Percentiles rank a stretch among this genome's conserved stretches.
Conservation (phyloP, 306 rosid genomes). For the Begonia loranthoides region DNA sequence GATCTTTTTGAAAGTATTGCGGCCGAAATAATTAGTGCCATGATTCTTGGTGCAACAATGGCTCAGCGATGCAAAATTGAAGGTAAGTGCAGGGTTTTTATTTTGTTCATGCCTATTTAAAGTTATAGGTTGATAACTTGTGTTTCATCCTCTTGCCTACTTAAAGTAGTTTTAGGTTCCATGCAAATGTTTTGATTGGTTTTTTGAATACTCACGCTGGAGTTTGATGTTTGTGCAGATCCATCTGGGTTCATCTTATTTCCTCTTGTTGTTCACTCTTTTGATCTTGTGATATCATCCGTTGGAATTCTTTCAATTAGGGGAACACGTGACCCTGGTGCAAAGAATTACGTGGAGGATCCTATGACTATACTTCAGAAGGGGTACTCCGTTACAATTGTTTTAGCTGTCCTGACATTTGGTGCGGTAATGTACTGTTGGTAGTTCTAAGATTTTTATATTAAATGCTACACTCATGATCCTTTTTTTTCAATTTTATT, state of each 20-base stretch:
- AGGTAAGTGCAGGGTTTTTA: no score
- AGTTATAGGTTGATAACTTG: no score
- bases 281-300: slow-evolving; percentile 85
- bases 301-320: slow-evolving; percentile 82
- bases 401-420: slow-evolving; percentile 82
- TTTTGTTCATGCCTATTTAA: no score
- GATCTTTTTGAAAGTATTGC: no score
- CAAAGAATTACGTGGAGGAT: slow-evolving; percentile 61
- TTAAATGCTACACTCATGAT: no score
- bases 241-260: slow-evolving; percentile 98
- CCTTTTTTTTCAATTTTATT: no score
- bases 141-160: slow-evolving; percentile 6
- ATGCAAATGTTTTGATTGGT: no score
- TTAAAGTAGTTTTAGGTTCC: slow-evolving; percentile 5
- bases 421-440: slow-evolving; percentile 52
- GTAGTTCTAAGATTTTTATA: no score
- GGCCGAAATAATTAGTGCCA: no score
- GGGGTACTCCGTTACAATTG: slow-evolving; percentile 82
- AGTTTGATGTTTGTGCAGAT: slow-evolving; percentile 44
- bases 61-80: no score
- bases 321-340: slow-evolving; percentile 74
- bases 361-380: slow-evolving; percentile 91
- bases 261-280: slow-evolving; percentile 96
- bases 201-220: slow-evolving; percentile 17
- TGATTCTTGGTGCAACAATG: no score